A percentile compares a stretch with the other conserved stretches of the same genome.
Conservation (phyloP, 192 early-diverging fungal species). For the Backusella morwellensis region DNA sequence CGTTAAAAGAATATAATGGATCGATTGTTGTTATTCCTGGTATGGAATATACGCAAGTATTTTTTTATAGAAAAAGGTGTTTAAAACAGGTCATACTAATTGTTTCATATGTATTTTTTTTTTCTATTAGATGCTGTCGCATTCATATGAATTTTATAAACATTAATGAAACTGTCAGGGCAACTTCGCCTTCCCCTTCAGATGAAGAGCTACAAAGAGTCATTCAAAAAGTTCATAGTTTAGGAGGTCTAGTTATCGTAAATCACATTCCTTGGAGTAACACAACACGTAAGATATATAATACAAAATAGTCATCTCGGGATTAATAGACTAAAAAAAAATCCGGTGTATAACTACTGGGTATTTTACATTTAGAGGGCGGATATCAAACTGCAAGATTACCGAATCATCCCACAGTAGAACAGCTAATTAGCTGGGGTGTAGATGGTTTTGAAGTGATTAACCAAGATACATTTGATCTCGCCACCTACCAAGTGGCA, state of each 20-base stretch:
- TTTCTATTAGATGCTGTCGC: slow-evolving; percentile 55
- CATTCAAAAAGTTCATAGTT: slow-evolving; percentile 56
- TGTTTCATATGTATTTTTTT: neutral
- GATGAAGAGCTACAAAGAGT: slow-evolving; percentile 58
- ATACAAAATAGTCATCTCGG: neutral
- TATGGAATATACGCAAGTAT: slow-evolving; percentile 59
- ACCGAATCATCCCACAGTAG: slow-evolving; percentile 58
- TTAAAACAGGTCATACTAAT: neutral
- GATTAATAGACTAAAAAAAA: neutral
- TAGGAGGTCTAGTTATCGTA: slow-evolving; percentile 70
- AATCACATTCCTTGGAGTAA: slow-evolving; percentile 83
- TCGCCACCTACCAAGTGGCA: slow-evolving; percentile 52
- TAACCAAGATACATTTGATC: slow-evolving; percentile 60
- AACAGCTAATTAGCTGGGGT: slow-evolving; percentile 59
- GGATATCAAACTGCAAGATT: slow-evolving; percentile 55
- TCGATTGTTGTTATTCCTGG: slow-evolving; percentile 62
- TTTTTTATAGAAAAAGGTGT: too few relatives aligned
- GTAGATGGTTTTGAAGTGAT: slow-evolving; percentile 71
- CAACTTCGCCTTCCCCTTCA: slow-evolving; percentile 50
- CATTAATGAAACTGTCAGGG: slow-evolving; percentile 54
- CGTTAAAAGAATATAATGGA: slow-evolving; percentile 46
- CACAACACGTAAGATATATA: slow-evolving; percentile 42
- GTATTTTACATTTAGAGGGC: slow-evolving; percentile 29
- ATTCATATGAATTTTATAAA: slow-evolving; percentile 73
- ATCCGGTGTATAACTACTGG: neutral